Base-by-base conservation (phyloP, 2,329 filamentous ascomycete species). In the Paramyrothecium sp. region DNA sequence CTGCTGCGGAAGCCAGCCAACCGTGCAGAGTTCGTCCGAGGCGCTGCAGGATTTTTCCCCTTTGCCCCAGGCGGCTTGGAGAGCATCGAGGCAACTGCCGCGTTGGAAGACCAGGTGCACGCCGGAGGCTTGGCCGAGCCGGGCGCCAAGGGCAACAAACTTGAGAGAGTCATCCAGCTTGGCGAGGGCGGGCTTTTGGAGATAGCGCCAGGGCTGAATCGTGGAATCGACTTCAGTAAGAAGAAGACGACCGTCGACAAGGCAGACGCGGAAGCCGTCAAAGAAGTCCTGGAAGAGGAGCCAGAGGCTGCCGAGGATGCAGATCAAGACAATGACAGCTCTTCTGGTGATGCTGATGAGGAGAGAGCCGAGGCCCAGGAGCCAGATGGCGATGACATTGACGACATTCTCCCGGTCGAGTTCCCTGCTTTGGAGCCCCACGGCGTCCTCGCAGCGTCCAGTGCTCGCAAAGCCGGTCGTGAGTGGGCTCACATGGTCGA, bases 401-500 rank as follows among this genome's bases (percentile, higher is more conserved):
- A 99, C 69, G 87, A 90, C 49, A 81, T 99, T 7, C 75, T 99
- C 1, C 95, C 95, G 0, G 85, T 97, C 23, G 95, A 99, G 69
- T 99, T 97, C 66, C 93, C 95, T 1, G 90, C 96, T 13, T 73
- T 99, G 7, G 91, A 96, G 63, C 92, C 95, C 11, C 90, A 89
- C 68, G 88, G 88, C n/a, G 83, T 86, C 21, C 84, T 97, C 30
- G 83, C 89, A 20, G 79, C 89, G 54, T 88, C 90, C 10, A 85
- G 87, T 59, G 81, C 87, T 59, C 90, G 88, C 68, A 90, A 89
- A 67, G 86, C 86, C 44, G 90, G 90, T 7, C 89, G 85, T 66
- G 92, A 98, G 76, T 99, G 95, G 94, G 95, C 95, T 54, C 95
- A 99, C 75, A 96, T 99, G 87, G 94, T 99, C 2, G 94, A 99